Evolutionary conservation across 306 rosid genomes (phyloP), one percentile per base, ranked within the genome.

Genomic region (Prinsepia uniflora): DNA sequence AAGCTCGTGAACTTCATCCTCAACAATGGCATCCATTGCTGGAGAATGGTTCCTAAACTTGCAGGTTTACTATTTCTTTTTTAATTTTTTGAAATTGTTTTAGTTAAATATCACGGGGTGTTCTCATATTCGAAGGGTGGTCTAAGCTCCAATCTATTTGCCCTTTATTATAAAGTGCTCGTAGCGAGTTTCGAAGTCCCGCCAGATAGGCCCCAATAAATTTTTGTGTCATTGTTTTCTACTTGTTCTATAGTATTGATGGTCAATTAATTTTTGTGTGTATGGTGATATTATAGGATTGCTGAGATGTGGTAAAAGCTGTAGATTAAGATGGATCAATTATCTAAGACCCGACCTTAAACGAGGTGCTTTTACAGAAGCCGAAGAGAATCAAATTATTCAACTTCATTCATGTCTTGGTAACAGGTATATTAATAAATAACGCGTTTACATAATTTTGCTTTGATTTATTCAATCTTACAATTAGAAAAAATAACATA

Each of bases 41-140:
- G 99, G 99, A 75, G 99, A 83, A 80, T 81, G 86, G 97, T 94
- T 72, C 99, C 99, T 72, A 91, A 94, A 82, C 96, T 94, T 82
- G 95, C 99, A 79, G 99, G 99, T 90, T 8, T 30, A 30, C 36
- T 30, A 30, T 30, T 1, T n/a, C n/a, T n/a, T 30, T 30, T 30
- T 2, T 30, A 3, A 30, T 1, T 30, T 30, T 30, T 30, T 30
- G 30, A n/a, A n/a, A n/a, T 24, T 24, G 0, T 24, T 24, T 24
- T 24, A 0, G 0, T 0, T 24, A 24, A 24, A 24, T 24, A 24
- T 24, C 30, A 24, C 30, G 30, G 2, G 30, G 30, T 24, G 2
- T 24, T 2, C 0, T 24, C 2, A 24, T 24, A 24, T 24, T 24
- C 2, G 30, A 24, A 24, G 30, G 30, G 2, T 24, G 30, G 2